phyloP scores from a whole-genome alignment of 2,329 filamentous ascomycete species.

The Aspergillus fijiensis region DNA sequence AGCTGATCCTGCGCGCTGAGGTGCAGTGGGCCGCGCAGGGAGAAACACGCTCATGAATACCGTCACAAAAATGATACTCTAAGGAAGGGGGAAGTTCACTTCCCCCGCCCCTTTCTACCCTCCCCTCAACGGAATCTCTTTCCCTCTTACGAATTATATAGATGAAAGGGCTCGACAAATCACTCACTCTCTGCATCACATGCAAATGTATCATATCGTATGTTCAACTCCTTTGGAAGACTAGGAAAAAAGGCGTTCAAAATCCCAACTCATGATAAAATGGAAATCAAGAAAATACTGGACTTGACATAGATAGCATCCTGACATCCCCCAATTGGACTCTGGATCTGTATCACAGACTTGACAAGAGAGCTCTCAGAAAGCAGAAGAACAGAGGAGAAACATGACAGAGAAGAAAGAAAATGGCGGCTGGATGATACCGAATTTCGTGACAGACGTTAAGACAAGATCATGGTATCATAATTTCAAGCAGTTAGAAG shows the following conservation, averaged over 20 bases:
- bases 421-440: background rate
- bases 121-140: too few relatives aligned
- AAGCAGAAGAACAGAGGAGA: too few relatives aligned
- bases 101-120: too few relatives aligned
- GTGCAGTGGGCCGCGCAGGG: constrained; percentile 36
- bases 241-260: background rate
- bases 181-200: background rate
- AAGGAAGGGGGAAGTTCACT: too few relatives aligned
- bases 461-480: constrained; percentile 5
- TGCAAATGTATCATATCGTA: constrained; percentile 22
- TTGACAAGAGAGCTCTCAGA: too few relatives aligned
- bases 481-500: background rate
- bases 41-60: constrained; percentile 9
- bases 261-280: constrained; percentile 22
- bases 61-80: too few relatives aligned
- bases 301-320: too few relatives aligned
- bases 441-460: background rate
- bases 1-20: constrained; percentile 75
- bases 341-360: too few relatives aligned
- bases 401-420: too few relatives aligned
- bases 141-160: background rate
- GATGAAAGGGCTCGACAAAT: background rate
- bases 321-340: too few relatives aligned
- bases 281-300: constrained; percentile 1
- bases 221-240: constrained; percentile 6